Percentiles rank a stretch among this genome's conserved stretches.
Conservation (phyloP, 2,329 filamentous ascomycete species). For the Fusarium sp. region DNA sequence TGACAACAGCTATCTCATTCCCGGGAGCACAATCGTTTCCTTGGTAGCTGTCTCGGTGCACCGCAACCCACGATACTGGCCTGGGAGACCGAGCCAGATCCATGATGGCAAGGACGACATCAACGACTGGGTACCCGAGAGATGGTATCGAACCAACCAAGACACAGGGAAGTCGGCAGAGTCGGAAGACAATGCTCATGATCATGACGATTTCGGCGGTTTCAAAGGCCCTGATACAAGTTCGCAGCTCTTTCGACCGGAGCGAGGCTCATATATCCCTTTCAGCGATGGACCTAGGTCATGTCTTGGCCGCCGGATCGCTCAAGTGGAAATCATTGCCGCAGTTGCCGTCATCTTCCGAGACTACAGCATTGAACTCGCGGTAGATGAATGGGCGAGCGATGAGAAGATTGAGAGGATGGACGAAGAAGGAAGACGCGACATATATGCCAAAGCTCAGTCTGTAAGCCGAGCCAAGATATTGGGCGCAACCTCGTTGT, state of each 20-base stretch:
- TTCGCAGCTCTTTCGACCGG: slow-evolving; percentile 69
- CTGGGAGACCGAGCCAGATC: slow-evolving; percentile 61
- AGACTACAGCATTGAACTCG: slow-evolving; percentile 76
- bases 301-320: slow-evolving; percentile 69
- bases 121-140: slow-evolving; percentile 76
- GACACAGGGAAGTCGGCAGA: slow-evolving; percentile 32
- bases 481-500: slow-evolving; percentile 67
- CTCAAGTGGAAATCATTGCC: slow-evolving; percentile 69
- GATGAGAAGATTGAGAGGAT: slow-evolving; percentile 67
- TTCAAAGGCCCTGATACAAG: slow-evolving; percentile 71
- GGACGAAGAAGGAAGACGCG: slow-evolving; percentile 58
- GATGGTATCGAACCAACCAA: slow-evolving; percentile 68
- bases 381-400: slow-evolving; percentile 69
- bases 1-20: slow-evolving; percentile 69
- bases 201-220: slow-evolving; percentile 67
- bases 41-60: slow-evolving; percentile 69
- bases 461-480: slow-evolving; percentile 65
- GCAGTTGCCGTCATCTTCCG: slow-evolving; percentile 67
- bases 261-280: slow-evolving; percentile 67
- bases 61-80: slow-evolving; percentile 80
- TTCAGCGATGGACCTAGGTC: slow-evolving; percentile 70
- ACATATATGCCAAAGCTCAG: slow-evolving; percentile 72
- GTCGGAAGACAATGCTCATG: slow-evolving; percentile 25
- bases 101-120: slow-evolving; percentile 65
- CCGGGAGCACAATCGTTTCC: slow-evolving; percentile 66